Conservation (phyloP, 2,329 filamentous ascomycete species). For the Pezicula neosporulosa region DNA sequence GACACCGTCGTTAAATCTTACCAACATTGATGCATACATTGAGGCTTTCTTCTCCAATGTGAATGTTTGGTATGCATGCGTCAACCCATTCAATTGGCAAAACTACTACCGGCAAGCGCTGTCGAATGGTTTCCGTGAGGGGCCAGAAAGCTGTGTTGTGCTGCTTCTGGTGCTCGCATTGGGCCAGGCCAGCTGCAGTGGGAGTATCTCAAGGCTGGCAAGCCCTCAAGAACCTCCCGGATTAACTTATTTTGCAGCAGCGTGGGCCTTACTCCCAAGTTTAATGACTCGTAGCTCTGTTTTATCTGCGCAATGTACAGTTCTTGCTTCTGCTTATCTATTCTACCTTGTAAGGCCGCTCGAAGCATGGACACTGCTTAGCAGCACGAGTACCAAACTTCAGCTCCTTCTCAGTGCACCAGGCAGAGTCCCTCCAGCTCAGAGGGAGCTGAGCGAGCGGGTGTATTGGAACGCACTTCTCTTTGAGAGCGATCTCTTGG, state of each 20-base stretch:
- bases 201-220: conserved; percentile 71
- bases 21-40: conserved; percentile 71
- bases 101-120: conserved; percentile 73
- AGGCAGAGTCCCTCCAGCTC: conserved; percentile 64
- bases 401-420: conserved; percentile 75
- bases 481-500: conserved; percentile 76
- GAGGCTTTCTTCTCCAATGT: conserved; percentile 78
- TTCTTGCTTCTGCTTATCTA: conserved; percentile 76
- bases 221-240: conserved; percentile 70
- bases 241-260: conserved; percentile 75
- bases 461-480: conserved; percentile 84
- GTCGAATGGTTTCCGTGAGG: conserved; percentile 72
- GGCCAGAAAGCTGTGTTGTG: conserved; percentile 79
- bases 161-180: conserved; percentile 74
- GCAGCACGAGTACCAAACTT: conserved; percentile 76
- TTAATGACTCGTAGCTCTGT: conserved; percentile 80
- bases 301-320: conserved; percentile 74
- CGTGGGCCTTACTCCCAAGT: conserved; percentile 72
- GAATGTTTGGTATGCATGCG: conserved; percentile 82
- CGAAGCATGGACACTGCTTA: conserved; percentile 79
- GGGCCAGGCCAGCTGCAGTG: conserved; percentile 70
- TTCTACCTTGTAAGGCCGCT: conserved; percentile 80
- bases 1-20: conserved; percentile 65
- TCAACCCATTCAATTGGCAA: conserved; percentile 78
- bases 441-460: conserved; percentile 70